phyloP scores from a whole-genome alignment of 1,284 basidiomycete genomes.

The Naganishia liquefaciens region DNA sequence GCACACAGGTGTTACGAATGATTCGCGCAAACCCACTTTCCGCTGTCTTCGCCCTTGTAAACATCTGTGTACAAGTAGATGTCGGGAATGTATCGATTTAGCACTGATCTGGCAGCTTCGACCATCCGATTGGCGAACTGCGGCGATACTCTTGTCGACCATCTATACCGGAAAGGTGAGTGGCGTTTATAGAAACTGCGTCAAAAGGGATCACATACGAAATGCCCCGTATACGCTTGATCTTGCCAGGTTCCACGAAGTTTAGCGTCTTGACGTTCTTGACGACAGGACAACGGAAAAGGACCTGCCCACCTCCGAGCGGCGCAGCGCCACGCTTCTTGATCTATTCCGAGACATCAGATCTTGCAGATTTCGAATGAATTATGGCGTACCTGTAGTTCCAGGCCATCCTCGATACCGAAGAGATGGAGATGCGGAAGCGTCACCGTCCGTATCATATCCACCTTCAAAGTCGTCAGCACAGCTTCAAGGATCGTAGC shows the following conservation, averaged over 20 bases:
- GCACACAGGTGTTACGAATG: background rate
- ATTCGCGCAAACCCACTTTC: conserved; percentile 66
- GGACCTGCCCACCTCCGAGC: conserved; percentile 85
- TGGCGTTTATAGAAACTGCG: background rate
- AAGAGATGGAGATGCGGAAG: conserved; percentile 89
- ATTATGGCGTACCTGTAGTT: conserved; percentile 64
- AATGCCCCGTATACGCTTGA: conserved; percentile 92
- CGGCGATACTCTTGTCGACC: conserved; percentile 91
- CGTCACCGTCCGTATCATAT: conserved; percentile 87
- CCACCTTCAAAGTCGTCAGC: conserved; percentile 61
- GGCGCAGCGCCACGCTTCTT: conserved; percentile 91
- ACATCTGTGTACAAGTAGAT: conserved; percentile 98
- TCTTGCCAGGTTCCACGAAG: conserved; percentile 84
- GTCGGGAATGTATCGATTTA: conserved; percentile 96
- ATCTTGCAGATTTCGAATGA: background rate
- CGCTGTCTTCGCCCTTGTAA: conserved; percentile 95
- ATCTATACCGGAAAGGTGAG: conserved; percentile 57
- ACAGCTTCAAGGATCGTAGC: conserved; percentile 24
- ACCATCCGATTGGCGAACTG: conserved; percentile 98
- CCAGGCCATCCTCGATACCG: conserved; percentile 80
- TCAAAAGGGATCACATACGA: conserved; percentile 63
- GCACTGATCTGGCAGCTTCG: conserved; percentile 81
- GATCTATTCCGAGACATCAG: conserved; percentile 61
- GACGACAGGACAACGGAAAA: conserved; percentile 89
- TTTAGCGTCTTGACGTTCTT: conserved; percentile 87